Evolutionary conservation across 2,329 filamentous ascomycete genomes (phyloP).

Genomic region (Botrytis galanthina): DNA sequence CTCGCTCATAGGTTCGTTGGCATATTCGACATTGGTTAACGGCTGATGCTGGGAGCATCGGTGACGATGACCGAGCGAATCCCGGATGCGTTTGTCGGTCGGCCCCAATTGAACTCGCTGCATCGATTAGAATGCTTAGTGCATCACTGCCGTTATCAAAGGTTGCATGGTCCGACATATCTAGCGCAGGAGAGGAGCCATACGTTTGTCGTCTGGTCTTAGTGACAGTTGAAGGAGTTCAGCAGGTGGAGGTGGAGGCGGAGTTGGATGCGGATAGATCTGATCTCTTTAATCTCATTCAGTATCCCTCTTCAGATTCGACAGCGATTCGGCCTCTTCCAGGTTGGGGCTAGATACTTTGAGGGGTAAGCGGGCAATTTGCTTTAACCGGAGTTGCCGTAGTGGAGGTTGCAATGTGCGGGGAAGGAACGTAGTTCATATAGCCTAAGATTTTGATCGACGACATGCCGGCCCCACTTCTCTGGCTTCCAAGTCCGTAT

Average conservation of each 20-base stretch:
- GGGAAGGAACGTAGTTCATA: background rate
- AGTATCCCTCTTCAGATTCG: background rate
- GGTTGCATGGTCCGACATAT: background rate
- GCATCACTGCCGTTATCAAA: background rate
- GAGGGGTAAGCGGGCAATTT: no score
- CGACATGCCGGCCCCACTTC: background rate
- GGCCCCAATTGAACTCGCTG: background rate
- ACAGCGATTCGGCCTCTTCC: background rate
- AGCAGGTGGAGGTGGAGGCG: background rate
- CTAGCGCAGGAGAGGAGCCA: no score
- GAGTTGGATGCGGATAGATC: background rate
- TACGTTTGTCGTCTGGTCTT: no score
- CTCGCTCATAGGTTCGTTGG: constrained; percentile 27
- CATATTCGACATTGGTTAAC: constrained; percentile 27
- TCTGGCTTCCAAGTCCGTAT: background rate
- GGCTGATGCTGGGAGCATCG: background rate
- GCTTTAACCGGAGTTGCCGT: background rate
- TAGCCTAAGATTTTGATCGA: background rate
- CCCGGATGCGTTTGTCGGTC: background rate
- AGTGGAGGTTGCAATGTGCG: background rate
- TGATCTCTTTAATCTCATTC: background rate
- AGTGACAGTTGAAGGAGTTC: background rate
- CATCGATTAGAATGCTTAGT: background rate
- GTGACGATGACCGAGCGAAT: background rate
- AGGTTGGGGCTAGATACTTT: no score